Percentiles rank a stretch among this genome's conserved stretches.
Evolutionary conservation across 495 filamentous ascomycete genomes (phyloP).

Genomic region (Daldinia grandis): DNA sequence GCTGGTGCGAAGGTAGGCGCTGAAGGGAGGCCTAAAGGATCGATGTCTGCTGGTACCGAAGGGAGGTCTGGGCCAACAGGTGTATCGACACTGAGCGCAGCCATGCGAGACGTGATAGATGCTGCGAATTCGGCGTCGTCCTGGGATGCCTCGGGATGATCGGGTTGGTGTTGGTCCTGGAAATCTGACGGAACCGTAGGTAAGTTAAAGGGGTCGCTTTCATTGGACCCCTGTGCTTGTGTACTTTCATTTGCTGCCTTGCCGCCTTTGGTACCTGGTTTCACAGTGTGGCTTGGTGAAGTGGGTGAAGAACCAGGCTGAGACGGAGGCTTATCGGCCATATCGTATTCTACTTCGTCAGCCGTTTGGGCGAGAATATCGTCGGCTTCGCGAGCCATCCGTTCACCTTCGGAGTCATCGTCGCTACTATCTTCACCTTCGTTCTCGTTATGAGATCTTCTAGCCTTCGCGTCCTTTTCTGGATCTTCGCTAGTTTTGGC

Average conservation of each 20-base stretch:
- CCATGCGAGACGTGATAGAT: conserved; percentile 52
- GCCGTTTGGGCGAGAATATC: conserved; percentile 46
- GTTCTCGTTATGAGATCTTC: conserved; percentile 14
- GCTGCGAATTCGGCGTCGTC: conserved; percentile 47
- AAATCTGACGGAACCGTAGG: conserved; percentile 50
- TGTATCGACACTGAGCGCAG: conserved; percentile 49
- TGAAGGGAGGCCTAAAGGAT: conserved; percentile 59
- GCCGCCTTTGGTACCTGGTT: conserved; percentile 1
- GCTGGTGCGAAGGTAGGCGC: conserved; percentile 62
- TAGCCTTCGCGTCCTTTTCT: neutral
- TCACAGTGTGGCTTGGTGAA: conserved; percentile 17
- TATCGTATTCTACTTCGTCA: conserved; percentile 51
- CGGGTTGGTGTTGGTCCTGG: conserved; percentile 40
- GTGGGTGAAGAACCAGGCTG: conserved; percentile 10
- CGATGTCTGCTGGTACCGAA: conserved; percentile 41
- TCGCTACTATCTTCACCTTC: conserved; percentile 26
- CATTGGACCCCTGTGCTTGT: neutral
- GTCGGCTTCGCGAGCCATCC: conserved; percentile 48
- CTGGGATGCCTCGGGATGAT: conserved; percentile 4
- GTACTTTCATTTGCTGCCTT: conserved; percentile 3
- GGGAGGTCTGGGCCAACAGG: conserved; percentile 25
- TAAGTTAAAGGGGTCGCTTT: conserved; percentile 39
- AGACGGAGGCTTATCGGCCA: conserved; percentile 21
- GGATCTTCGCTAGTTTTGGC: neutral
- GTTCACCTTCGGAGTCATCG: conserved; percentile 54